phyloP scores from a whole-genome alignment of 176 grass and related monocot species.

The Elaeis guineensis region DNA sequence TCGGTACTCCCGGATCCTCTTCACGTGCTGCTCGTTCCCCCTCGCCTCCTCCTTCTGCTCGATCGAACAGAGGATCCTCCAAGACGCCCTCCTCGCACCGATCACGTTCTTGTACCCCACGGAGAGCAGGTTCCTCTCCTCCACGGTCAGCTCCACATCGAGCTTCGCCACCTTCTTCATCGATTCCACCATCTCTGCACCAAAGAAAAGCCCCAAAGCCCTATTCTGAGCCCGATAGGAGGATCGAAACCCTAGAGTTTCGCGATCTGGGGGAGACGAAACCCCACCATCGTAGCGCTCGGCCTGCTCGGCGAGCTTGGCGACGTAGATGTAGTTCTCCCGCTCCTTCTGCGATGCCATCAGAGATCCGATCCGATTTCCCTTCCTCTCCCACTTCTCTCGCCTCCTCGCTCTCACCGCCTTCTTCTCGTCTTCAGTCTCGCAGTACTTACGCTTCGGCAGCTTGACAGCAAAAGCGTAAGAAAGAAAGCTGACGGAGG shows the following conservation, averaged over 20 bases:
- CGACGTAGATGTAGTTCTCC: conserved; percentile 25
- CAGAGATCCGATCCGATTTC: neutral
- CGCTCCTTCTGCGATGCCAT: conserved; percentile 8
- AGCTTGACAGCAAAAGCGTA: no score
- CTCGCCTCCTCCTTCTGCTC: conserved; percentile 47
- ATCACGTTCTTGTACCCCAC: conserved; percentile 64
- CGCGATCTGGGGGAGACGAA: neutral
- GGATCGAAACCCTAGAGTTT: neutral
- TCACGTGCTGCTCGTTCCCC: conserved; percentile 38
- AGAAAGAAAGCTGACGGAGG: no score
- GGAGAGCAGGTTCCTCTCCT: conserved; percentile 60
- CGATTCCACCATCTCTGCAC: conserved; percentile 53
- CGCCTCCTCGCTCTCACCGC: no score
- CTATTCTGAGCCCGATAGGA: neutral
- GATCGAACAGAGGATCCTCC: conserved; percentile 39
- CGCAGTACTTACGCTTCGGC: no score
- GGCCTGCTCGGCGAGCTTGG: conserved; percentile 35
- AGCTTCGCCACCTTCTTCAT: conserved; percentile 52
- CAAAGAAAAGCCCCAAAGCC: neutral
- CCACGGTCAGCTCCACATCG: conserved; percentile 36
- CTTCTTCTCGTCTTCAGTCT: no score
- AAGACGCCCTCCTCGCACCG: conserved; percentile 33
- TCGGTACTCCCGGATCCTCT: conserved; percentile 29
- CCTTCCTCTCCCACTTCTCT: no score
- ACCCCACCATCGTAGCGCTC: conserved; percentile 35